phyloP scores from a whole-genome alignment of 768 basidiomycete genomes.

The Xerocomus potaroensis region DNA sequence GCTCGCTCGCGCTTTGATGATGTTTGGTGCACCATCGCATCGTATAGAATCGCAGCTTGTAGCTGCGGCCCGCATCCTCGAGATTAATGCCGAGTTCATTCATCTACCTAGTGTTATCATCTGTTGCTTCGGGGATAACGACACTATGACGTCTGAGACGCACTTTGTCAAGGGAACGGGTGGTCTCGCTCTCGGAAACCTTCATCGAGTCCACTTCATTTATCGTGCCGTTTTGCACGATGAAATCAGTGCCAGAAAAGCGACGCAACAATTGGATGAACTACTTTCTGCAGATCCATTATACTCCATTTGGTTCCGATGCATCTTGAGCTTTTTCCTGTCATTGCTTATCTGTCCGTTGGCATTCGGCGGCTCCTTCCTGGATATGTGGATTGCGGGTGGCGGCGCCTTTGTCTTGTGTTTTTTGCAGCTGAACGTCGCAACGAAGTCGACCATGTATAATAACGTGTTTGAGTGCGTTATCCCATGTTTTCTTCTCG shows the following conservation, averaged over 20 bases:
- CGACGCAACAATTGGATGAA: slow-evolving; percentile 55
- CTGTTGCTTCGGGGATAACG: slow-evolving; percentile 84
- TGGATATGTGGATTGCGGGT: slow-evolving; percentile 85
- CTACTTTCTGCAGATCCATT: slow-evolving; percentile 62
- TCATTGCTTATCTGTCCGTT: slow-evolving; percentile 79
- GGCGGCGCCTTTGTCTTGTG: slow-evolving; percentile 61
- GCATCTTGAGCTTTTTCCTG: slow-evolving; percentile 62
- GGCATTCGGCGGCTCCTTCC: slow-evolving; percentile 77
- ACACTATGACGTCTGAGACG: slow-evolving; percentile 85
- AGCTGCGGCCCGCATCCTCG: slow-evolving; percentile 83
- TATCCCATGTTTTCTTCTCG: background rate
- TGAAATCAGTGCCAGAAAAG: slow-evolving; percentile 79
- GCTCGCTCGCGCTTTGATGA: slow-evolving; percentile 84
- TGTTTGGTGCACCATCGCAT: slow-evolving; percentile 89
- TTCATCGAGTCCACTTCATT: slow-evolving; percentile 80
- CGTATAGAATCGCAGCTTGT: slow-evolving; percentile 90
- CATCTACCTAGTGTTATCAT: slow-evolving; percentile 80
- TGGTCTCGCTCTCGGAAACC: slow-evolving; percentile 73
- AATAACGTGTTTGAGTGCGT: slow-evolving; percentile 87
- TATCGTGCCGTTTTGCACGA: slow-evolving; percentile 91
- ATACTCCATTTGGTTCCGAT: slow-evolving; percentile 60
- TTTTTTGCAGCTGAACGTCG: slow-evolving; percentile 69
- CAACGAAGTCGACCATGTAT: slow-evolving; percentile 73
- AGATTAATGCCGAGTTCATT: slow-evolving; percentile 89
- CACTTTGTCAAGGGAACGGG: slow-evolving; percentile 81